These are phyloP conservation scores for Ascodesmis nigricans DNA, from an alignment of 495 filamentous ascomycete genomes.

Conservation along the genomic window DNA sequence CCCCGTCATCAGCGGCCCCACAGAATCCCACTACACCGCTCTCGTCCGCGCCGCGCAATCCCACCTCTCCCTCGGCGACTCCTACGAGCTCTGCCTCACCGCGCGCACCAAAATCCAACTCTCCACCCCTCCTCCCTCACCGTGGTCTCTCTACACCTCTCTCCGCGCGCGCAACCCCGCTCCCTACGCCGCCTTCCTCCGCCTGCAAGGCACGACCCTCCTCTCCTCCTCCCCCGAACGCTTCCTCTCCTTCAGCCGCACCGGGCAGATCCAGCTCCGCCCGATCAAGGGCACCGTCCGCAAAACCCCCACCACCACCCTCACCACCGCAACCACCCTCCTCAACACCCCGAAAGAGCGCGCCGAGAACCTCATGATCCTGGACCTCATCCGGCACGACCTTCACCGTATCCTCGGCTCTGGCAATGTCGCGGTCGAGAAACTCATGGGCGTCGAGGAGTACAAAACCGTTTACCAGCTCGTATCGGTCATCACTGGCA, in stretches of 20 bases:
- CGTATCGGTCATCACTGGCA: constrained; percentile 63
- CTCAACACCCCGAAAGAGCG: constrained; percentile 66
- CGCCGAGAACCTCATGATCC: constrained; percentile 96
- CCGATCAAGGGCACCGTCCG: constrained; percentile 93
- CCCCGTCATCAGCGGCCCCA: constrained; percentile 8
- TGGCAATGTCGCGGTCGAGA: constrained; percentile 38
- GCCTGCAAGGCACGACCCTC: constrained; percentile 45
- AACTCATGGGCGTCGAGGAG: constrained; percentile 70
- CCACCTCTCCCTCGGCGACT: constrained; percentile 53
- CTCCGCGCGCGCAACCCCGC: constrained; percentile 58
- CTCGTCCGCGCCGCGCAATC: constrained; percentile 45
- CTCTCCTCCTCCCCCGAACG: constrained; percentile 79
- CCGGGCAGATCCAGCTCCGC: constrained; percentile 37
- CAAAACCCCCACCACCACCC: constrained; percentile 41
- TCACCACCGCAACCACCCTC: constrained; percentile 42
- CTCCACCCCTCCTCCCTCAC: constrained; percentile 16
- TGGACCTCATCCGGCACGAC: constrained; percentile 83
- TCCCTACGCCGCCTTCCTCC: constrained; percentile 64
- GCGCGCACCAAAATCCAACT: constrained; percentile 42
- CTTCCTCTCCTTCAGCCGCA: constrained; percentile 51
- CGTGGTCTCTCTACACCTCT: constrained; percentile 50
- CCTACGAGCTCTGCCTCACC: constrained; percentile 86
- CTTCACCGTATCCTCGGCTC: constrained; percentile 57
- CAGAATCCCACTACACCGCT: constrained; percentile 6
- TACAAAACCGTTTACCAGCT: constrained; percentile 77